These are phyloP conservation scores for Ophiostoma ulmi DNA, from an alignment of 2,329 filamentous ascomycete species.

Conservation along the genomic window DNA sequence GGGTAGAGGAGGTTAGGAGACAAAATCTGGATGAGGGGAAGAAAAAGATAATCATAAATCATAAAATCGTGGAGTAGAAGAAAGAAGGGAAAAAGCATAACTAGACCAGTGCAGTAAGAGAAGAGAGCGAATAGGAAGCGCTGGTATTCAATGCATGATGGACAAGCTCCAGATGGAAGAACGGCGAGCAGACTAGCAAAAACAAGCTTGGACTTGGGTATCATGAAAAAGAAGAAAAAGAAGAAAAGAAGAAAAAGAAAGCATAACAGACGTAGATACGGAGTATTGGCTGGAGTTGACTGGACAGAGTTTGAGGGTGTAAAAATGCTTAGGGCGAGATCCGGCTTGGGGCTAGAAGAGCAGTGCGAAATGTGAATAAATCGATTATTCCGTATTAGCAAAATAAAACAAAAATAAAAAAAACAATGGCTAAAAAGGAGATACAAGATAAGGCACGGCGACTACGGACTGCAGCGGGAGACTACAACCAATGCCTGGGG, in stretches of 20 bases:
- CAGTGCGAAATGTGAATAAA: neutral
- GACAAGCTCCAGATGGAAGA: neutral
- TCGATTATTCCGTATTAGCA: neutral
- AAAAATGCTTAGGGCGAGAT: neutral
- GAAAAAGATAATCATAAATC: neutral
- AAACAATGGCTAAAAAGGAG: neutral
- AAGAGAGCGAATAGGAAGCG: neutral
- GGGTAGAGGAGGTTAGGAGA: neutral
- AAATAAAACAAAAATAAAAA: neutral
- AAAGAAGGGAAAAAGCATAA: neutral
- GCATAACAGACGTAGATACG: neutral
- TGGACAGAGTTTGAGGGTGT: neutral
- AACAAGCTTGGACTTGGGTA: neutral
- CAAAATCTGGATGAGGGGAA: neutral
- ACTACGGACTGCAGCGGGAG: neutral
- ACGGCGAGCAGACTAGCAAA: neutral
- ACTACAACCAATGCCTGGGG: neutral
- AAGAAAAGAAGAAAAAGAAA: slow-evolving; percentile 8
- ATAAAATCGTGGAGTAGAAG: neutral
- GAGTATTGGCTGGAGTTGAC: too few species aligned
- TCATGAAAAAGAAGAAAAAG: neutral
- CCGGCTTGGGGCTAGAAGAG: neutral
- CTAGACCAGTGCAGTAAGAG: neutral
- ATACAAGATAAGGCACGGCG: neutral
- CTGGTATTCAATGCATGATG: neutral